phyloP scores from a whole-genome alignment of 2,329 filamentous ascomycete species.

The Colletotrichum sp. region DNA sequence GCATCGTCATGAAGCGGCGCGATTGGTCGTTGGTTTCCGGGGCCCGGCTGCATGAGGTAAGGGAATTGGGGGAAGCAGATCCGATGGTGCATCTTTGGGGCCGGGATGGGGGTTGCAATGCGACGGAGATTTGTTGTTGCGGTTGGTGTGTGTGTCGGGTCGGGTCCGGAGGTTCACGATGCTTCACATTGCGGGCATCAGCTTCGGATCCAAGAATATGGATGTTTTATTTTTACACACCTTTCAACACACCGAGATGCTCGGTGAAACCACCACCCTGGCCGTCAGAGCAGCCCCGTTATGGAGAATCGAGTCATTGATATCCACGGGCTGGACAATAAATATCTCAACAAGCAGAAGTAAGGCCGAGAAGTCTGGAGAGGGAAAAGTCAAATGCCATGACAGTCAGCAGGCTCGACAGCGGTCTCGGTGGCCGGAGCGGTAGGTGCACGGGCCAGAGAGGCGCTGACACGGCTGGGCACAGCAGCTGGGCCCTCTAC shows the following conservation, averaged over 20 bases:
- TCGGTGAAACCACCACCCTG: background rate
- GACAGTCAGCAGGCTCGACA: conserved; percentile 5
- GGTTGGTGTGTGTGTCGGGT: background rate
- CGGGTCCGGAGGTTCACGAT: background rate
- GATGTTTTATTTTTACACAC: background rate
- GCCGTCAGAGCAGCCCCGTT: background rate
- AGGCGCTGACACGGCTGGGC: background rate
- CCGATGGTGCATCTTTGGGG: background rate
- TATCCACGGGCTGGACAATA: background rate
- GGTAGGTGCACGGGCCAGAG: background rate
- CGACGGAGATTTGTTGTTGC: conserved; percentile 16
- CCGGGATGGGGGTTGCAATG: background rate
- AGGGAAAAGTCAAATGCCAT: conserved; percentile 18
- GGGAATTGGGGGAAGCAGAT: background rate
- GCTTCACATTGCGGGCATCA: background rate
- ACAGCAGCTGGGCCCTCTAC: background rate
- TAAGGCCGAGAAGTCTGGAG: conserved; percentile 20
- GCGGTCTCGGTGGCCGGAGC: background rate
- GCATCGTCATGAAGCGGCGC: conserved; percentile 6
- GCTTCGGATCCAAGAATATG: background rate
- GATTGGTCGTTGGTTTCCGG: conserved; percentile 18
- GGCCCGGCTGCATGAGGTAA: conserved; percentile 11
- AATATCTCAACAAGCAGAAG: conserved; percentile 10
- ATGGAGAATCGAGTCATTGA: conserved; percentile 4
- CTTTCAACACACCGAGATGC: background rate